Conservation (phyloP, 1,284 basidiomycete genomes). For the Leccinum holopus region DNA sequence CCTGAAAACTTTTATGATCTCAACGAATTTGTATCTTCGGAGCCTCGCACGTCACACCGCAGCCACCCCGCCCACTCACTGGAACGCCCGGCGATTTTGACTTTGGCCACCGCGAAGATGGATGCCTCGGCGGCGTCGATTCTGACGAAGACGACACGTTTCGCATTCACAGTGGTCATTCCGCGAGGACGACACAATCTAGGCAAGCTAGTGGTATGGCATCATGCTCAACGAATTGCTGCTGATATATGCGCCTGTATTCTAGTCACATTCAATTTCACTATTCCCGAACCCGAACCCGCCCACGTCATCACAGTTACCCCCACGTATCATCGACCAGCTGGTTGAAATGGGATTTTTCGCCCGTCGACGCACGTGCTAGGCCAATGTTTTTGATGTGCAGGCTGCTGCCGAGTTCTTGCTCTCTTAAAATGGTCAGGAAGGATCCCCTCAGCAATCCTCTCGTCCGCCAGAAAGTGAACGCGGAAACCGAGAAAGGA, state of each 20-base stretch:
- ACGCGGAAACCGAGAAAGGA: too few species aligned
- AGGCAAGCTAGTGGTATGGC: too few species aligned
- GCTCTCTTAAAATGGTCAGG: slow-evolving; percentile 44
- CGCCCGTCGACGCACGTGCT: slow-evolving; percentile 66
- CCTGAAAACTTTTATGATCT: slow-evolving; percentile 43
- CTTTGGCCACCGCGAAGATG: slow-evolving; percentile 58
- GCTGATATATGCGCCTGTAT: too few species aligned
- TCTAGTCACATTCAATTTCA: too few species aligned
- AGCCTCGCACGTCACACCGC: slow-evolving; percentile 17
- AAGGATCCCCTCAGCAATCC: slow-evolving; percentile 7
- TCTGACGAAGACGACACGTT: slow-evolving; percentile 4
- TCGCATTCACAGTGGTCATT: too few species aligned
- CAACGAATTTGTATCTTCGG: slow-evolving; percentile 41
- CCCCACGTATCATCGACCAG: too few species aligned
- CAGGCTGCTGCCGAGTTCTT: slow-evolving; percentile 50
- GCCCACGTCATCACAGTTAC: too few species aligned
- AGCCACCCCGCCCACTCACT: slow-evolving; percentile 35
- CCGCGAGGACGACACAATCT: too few species aligned
- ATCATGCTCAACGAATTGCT: too few species aligned
- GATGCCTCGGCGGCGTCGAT: slow-evolving; percentile 33
- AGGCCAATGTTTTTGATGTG: slow-evolving; percentile 27
- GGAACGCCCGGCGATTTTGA: slow-evolving; percentile 56
- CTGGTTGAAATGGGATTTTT: slow-evolving; percentile 73
- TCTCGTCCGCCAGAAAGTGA: background rate
- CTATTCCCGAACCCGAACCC: too few species aligned